These are phyloP conservation scores for Tricholoma bakamatsutake DNA, from an alignment of 768 basidiomycete species.

Conservation along the genomic window DNA sequence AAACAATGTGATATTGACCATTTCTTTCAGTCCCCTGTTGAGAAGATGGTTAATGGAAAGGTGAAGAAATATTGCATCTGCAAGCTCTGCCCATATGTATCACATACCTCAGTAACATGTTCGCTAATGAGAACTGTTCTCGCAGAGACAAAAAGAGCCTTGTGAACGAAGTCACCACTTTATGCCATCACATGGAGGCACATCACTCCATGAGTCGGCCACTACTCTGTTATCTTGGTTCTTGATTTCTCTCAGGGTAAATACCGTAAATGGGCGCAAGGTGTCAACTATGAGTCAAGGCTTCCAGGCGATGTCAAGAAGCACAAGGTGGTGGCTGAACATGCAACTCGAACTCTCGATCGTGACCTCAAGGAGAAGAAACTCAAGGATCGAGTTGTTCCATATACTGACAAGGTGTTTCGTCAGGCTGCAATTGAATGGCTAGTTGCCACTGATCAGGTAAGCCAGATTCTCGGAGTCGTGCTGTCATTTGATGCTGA, in stretches of 20 bases:
- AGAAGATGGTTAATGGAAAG: neutral
- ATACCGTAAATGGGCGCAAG: slow-evolving; percentile 24
- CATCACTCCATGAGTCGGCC: no score
- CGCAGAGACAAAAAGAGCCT: neutral
- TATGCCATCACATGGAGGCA: neutral
- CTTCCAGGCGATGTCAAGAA: slow-evolving; percentile 16
- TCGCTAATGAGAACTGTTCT: neutral
- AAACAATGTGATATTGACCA: neutral
- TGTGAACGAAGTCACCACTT: neutral
- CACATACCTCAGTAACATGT: neutral
- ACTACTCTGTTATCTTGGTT: neutral
- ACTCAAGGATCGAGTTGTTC: slow-evolving; percentile 14
- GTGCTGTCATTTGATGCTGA: neutral
- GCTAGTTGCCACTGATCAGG: slow-evolving; percentile 35
- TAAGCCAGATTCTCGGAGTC: slow-evolving; percentile 7
- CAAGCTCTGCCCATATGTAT: neutral
- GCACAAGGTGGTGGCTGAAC: slow-evolving; percentile 10
- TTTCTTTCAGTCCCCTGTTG: neutral
- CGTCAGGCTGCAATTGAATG: slow-evolving; percentile 20
- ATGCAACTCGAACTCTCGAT: slow-evolving; percentile 17
- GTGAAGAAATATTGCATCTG: neutral
- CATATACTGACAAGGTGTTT: slow-evolving; percentile 25
- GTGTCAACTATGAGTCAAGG: slow-evolving; percentile 23
- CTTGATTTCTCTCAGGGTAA: neutral
- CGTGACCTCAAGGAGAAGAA: slow-evolving; percentile 16